Base-by-base conservation (phyloP, 768 basidiomycete species). In the Pleurotus pulmonarius region DNA sequence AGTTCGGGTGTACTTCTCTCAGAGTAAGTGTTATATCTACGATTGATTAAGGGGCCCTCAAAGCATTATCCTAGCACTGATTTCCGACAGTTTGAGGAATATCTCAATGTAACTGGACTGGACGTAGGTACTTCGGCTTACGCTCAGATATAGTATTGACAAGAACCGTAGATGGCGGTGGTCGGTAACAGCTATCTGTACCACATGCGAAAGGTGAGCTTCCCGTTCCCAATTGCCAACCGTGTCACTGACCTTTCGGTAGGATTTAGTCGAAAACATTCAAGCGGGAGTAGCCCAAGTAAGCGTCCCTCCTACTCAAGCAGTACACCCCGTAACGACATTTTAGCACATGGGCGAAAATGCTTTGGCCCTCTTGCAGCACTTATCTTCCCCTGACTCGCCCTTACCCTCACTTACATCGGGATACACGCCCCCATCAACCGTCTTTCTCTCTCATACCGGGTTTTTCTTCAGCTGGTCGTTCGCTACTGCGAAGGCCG, bases 131-230 rank as follows among this genome's bases (percentile, higher is more conserved):
- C 12, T 18, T 46, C 18, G 18, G 45, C 44, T 16, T 25, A 44
- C 22, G 18, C 20, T 45, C 34, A 40, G 20, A 38, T 16, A 26
- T 16, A 18, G 53, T 16, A 6, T 52, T 11, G 29, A 55, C 43
- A 22, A 16, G 54, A 41, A 46, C 58, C 56, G 26, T 20, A 92
- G 90, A 92, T 96, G 81, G 94, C 94, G 0, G 74, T 96, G 24
- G 86, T 96, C 3, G 91, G 92, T 12, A 91, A 96, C 69, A 91
- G 90, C 62, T 98, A 97, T 68, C 74, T 93, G 53, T 98, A 97
- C 66, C 94, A 98, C 70, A 98, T 93, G 74, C 85, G 89, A 47
- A 92, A 92, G 76, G 88, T 20, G 20, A 20, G 20, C 20, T n/a
- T n/a, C n/a, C n/a, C n/a, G n/a, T n/a, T n/a, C n/a, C n/a, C n/a